Base-by-base conservation (phyloP, 768 basidiomycete genomes). In the Lactifluus pinguis region DNA sequence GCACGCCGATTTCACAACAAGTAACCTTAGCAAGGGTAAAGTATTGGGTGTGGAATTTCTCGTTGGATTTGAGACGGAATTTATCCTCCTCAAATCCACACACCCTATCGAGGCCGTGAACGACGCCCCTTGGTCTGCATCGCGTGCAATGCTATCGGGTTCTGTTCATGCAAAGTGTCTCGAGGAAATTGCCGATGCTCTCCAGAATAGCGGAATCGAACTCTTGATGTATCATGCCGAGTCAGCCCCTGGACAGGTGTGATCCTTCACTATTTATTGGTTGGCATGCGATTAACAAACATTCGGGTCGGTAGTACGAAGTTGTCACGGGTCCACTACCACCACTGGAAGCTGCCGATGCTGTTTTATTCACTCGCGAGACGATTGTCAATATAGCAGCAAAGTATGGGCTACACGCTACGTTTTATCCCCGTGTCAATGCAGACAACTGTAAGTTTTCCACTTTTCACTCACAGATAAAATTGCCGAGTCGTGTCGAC, bases 151-250 rank as follows among this genome's bases (percentile, higher is more conserved):
- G 5, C 66, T 61, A 10, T 68, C 83, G 0, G 87, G 86, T 15
- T 75, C 77, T 1, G 62, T 68, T n/a, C 82, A 74, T 52, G 59
- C 75, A 1, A 69, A 65, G 11, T 78, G 79, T 0, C 65, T 89
- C 2, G 77, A 81, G 55, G 86, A 87, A 57, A 88, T 88, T 15
- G 80, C 77, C 0, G 74, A 81, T 41, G 72, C 72, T 13, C 69
- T 90, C 4, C 66, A 74, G 51, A 65, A 50, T 0, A 76, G 79
- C 4, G 81, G 79, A 0, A 78, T 89, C 9, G 83, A 83, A 68
- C 70, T 90, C 7, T 77, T 85, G 68, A 81, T 85, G 80, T 83
- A 82, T 63, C 88, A 88, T 59, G 69, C 82, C 0, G 87, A 89
- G 70, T 82, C 78, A 6, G 87, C 85, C 1, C 84, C 85, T 2